Evolutionary conservation across 2,329 filamentous ascomycete species (phyloP).

Genomic region (Seiridium cupressi): DNA sequence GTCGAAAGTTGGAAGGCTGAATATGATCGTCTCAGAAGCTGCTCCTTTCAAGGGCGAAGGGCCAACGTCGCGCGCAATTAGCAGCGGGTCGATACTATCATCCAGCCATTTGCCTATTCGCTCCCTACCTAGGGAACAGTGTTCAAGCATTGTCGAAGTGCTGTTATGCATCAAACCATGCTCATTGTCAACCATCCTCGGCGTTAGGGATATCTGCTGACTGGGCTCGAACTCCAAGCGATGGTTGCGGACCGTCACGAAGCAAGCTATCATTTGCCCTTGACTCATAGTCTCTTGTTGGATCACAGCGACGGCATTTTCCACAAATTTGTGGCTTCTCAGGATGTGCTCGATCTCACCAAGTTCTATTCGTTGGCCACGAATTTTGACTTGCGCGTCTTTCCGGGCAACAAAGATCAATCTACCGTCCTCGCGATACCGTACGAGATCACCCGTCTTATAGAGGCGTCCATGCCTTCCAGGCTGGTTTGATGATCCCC

Average conservation of each 20-base stretch:
- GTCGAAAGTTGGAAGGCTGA: not conserved
- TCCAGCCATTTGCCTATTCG: not conserved
- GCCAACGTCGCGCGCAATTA: not conserved
- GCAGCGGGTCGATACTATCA: not conserved
- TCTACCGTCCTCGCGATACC: conserved; percentile 27
- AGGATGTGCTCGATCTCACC: conserved; percentile 6
- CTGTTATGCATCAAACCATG: not conserved
- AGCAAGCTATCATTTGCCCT: not conserved
- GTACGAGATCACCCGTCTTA: conserved; percentile 38
- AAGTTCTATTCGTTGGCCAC: conserved; percentile 10
- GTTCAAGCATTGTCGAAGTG: not conserved
- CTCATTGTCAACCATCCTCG: not conserved
- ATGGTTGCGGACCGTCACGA: not conserved
- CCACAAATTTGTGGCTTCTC: not conserved
- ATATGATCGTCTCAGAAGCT: not conserved
- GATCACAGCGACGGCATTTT: not conserved
- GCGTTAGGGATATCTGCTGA: not conserved
- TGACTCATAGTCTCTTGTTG: not conserved
- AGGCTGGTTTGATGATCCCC: conserved; percentile 15
- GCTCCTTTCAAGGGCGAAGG: not conserved
- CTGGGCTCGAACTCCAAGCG: not conserved
- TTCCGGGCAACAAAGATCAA: conserved; percentile 18
- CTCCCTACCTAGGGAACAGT: not conserved
- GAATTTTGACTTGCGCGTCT: conserved; percentile 8
- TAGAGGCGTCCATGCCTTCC: conserved; percentile 24